These are phyloP conservation scores for Nissolia schottii DNA, from an alignment of 306 rosid genomes.

Conservation along the genomic window DNA sequence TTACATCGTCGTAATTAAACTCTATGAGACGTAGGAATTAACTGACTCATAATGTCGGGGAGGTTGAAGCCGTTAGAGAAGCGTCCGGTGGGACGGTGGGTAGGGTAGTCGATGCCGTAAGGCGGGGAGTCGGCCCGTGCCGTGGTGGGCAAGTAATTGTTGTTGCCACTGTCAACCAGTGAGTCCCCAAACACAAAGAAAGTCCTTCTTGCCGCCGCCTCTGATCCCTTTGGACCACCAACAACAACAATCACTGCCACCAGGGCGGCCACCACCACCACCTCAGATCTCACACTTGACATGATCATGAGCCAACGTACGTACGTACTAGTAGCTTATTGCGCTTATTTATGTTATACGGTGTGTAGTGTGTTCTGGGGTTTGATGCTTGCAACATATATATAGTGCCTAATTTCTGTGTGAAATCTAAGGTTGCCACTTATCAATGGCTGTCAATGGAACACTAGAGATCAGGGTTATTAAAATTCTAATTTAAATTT, in stretches of 20 bases:
- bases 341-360: neutral
- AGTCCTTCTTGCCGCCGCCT: conserved; percentile 24
- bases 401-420: neutral
- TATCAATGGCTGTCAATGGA: neutral
- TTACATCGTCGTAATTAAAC: too few species aligned
- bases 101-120: conserved; percentile 43
- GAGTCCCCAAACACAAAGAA: conserved; percentile 49
- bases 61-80: conserved; percentile 54
- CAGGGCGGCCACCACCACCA: neutral
- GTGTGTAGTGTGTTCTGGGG: neutral
- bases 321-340: too few species aligned
- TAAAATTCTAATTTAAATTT: too few species aligned
- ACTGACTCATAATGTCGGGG: conserved; percentile 35
- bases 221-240: neutral
- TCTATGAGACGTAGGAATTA: too few species aligned
- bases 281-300: neutral
- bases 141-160: conserved; percentile 38
- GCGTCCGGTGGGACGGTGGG: conserved; percentile 46
- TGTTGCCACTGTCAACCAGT: conserved; percentile 44
- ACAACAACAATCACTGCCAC: neutral
- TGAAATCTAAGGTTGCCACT: neutral
- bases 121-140: conserved; percentile 46
- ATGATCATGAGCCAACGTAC: neutral
- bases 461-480: too few species aligned
- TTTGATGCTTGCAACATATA: neutral